phyloP scores from a whole-genome alignment of 2,329 filamentous ascomycete species.

The Aureobasidium namibiae region DNA sequence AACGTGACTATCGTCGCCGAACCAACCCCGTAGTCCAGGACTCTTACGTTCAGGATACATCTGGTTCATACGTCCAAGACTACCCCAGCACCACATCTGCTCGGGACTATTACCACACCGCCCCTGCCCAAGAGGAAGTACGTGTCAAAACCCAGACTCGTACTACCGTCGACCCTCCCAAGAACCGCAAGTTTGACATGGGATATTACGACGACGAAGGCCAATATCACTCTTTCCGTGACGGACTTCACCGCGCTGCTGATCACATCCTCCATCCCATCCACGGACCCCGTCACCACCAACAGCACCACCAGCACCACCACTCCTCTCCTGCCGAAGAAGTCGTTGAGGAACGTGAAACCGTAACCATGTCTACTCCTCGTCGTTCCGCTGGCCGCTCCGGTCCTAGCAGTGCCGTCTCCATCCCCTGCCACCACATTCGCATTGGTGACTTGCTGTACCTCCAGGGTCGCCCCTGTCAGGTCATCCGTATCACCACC shows the following conservation, averaged over 20 bases:
- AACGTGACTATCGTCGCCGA: conserved; percentile 39
- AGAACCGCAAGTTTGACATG: conserved; percentile 53
- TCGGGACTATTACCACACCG: conserved; percentile 29
- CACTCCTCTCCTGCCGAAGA: conserved; percentile 32
- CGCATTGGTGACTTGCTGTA: conserved; percentile 98
- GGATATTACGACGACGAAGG: conserved; percentile 75
- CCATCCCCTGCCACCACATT: conserved; percentile 99
- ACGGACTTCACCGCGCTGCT: conserved; percentile 58
- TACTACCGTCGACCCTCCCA: conserved; percentile 44
- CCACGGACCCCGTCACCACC: conserved; percentile 42
- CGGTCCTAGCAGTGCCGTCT: conserved; percentile 68
- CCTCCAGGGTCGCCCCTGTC: conserved; percentile 97
- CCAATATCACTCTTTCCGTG: conserved; percentile 66
- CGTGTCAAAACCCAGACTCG: conserved; percentile 42
- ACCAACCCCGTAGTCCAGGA: conserved; percentile 31
- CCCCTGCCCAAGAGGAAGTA: conserved; percentile 36
- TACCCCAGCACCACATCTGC: conserved; percentile 27
- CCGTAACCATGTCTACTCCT: conserved; percentile 32
- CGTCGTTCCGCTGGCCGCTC: conserved; percentile 21
- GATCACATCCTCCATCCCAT: conserved; percentile 58
- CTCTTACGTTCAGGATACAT: conserved; percentile 26
- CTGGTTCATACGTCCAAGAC: conserved; percentile 17
- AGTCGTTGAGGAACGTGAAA: conserved; percentile 41
- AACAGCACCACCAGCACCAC: conserved; percentile 38
- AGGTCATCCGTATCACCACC: conserved; percentile 99